Conservation (phyloP, 163 green algal species). For the Coccomyxa subellipsoidea region DNA sequence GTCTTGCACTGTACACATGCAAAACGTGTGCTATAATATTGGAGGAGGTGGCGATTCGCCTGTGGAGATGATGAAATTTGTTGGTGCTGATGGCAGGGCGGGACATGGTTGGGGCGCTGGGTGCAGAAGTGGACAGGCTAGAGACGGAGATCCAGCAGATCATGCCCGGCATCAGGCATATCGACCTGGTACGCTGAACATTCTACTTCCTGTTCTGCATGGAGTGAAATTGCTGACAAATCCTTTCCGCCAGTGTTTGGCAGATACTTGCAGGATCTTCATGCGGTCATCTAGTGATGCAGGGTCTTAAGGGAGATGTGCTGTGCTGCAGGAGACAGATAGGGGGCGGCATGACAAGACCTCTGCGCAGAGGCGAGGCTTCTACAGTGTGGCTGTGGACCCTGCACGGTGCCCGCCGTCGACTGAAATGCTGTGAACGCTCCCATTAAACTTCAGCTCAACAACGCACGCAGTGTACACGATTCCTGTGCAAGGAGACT, state of each 20-base stretch:
- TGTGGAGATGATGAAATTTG: no score
- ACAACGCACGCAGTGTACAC: not conserved
- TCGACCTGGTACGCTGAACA: constrained; percentile 68
- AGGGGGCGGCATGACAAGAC: not conserved
- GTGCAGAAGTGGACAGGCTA: constrained; percentile 87
- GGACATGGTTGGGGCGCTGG: constrained; percentile 73
- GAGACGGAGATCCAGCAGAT: constrained; percentile 74
- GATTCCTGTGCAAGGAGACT: not conserved
- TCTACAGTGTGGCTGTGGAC: not conserved
- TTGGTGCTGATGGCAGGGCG: constrained; percentile 36
- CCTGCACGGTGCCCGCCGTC: not conserved
- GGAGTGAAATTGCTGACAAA: no score
- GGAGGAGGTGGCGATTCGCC: no score
- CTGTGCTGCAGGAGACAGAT: constrained; percentile 7
- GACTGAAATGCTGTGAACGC: not conserved
- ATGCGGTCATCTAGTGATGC: no score
- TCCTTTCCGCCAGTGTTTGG: no score
- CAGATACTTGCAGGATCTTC: no score
- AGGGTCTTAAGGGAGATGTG: no score
- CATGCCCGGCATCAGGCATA: constrained; percentile 63
- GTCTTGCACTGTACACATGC: no score
- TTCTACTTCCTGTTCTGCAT: no score
- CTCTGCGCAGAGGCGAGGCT: not conserved
- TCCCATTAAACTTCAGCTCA: not conserved
- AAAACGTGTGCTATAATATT: no score